Evolutionary conservation across 805 yeast species (phyloP).

Genomic region (Ogataea haglerorum): DNA sequence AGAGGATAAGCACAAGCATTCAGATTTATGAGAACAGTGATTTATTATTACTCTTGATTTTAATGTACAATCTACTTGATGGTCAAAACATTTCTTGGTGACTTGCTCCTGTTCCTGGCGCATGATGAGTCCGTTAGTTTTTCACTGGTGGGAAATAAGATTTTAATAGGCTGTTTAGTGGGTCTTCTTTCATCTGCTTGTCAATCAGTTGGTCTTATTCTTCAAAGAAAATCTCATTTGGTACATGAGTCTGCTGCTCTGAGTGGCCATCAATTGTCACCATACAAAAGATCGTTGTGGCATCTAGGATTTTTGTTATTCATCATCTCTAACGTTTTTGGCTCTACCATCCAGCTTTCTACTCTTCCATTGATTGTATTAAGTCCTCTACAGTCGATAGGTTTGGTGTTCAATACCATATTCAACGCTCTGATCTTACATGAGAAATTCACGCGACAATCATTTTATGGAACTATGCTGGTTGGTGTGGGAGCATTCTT

Average conservation of each 20-base stretch:
- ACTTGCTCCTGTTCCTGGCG: no score
- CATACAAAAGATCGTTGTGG: conserved; percentile 62
- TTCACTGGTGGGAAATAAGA: conserved; percentile 21
- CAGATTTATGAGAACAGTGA: no score
- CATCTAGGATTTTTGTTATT: conserved; percentile 68
- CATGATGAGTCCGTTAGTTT: no score
- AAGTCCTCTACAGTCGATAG: conserved; percentile 82
- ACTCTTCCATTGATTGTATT: conserved; percentile 77
- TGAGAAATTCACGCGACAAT: conserved; percentile 59
- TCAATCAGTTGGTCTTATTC: conserved; percentile 77
- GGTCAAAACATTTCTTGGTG: no score
- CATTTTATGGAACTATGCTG: conserved; percentile 62
- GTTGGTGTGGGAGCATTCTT: conserved; percentile 72
- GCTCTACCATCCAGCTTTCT: conserved; percentile 79
- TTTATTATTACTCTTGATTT: no score
- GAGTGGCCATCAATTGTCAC: conserved; percentile 25
- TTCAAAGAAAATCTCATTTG: conserved; percentile 76
- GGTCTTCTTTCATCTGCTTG: conserved; percentile 74
- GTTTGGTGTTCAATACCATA: conserved; percentile 81
- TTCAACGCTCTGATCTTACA: conserved; percentile 64
- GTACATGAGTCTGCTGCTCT: conserved; percentile 34
- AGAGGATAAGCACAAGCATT: no score
- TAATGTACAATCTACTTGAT: no score
- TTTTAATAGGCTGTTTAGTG: conserved; percentile 59
- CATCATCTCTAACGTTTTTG: conserved; percentile 69